Evolutionary conservation across 176 grass and related monocot species (phyloP), one percentile per base, ranked within the genome.

Genomic region (Aegilops sharonensis): DNA sequence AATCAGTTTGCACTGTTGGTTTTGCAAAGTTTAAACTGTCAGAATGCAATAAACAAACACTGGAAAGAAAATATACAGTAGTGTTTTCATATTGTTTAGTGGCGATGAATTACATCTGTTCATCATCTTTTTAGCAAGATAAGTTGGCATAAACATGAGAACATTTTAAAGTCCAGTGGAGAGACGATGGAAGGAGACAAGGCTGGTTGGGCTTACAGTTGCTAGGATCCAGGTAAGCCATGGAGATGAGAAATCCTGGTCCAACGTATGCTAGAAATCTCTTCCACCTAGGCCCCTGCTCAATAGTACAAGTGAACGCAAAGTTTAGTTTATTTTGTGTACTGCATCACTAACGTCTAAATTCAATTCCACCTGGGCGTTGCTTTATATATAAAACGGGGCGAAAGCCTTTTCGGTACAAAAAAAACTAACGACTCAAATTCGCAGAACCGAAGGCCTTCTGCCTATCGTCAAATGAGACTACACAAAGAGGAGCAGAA

Each of bases 181-280:
- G 36, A 48, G 36, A 24, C 61, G 69, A 79, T 18, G 13, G 50
- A 67, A 56, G 20, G n/a, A 37, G 25, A 43, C 20, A 12, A 56
- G 47, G 15, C 73, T 76, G 45, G 23, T n/a, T 75, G 62, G 29
- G 48, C 77, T 91, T 91, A 97, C 95, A 86, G 57, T 88, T 97
- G 59, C 92, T 93, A 42, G 95, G 95, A 21, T 97, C 95, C 75
- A 97, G 89, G 84, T 97, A 97, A 43, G 92, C 95, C 79, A 97
- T 75, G 47, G 92, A 94, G 31, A 97, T 80, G 14, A 97, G 86
- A 65, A 97, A 94, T 67, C 95, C 95, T 32, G 95, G 95, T 68
- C 95, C 95, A 65, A 91, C 87, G 81, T 97, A 92, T 23, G 84
- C 85, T 31, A 93, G 47, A 71, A 97, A 94, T 74, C 81, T 82